Base-by-base conservation (phyloP, 2,329 filamentous ascomycete species). In the Fusarium pseudonygamai region DNA sequence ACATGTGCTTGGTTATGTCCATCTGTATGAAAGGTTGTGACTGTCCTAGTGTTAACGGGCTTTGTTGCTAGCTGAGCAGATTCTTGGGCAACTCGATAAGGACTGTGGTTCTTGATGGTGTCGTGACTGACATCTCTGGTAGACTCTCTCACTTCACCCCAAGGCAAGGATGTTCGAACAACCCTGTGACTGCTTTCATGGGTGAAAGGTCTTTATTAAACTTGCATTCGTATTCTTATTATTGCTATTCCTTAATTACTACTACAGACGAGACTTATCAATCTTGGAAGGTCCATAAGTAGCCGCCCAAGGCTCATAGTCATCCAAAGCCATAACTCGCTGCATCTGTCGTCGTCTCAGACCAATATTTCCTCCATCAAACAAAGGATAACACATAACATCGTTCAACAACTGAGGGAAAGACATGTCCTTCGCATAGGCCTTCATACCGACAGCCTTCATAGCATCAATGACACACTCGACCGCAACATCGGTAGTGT, bases 291-390 rank as follows among this genome's bases (percentile, higher is more conserved):
- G 5, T 5, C 55, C 55, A 36, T 36, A 58, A n/a, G 55, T 64
- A 13, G 61, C 61, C 0, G 28, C 50, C 62, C 62, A 67, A 2
- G 50, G 24, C 0, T 47, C 40, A 4, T 67, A 67, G 7, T 46
- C 45, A 13, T 46, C 36, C 18, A 30, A 22, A 30, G 64, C 49
- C 24, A 67, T 49, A 7, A 67, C 14, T 0, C 24, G 39, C 20
- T 67, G 47, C 40, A 66, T 66, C 22, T 67, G 62, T 30, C 62
- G 46, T 22, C 64, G 24, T 18, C 64, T 42, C 5, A 67, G 15
- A 13, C 64, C 64, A 1, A 67, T 10, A 13, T 67, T 67, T 12
- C 64, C 64, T 28, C 64, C 64, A 18, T 67, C 64, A 12, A 67
- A 67, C 34, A 67, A 7, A 1, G 64, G 62, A 34, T 66, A 52